Base-by-base conservation (phyloP, 139 green algal species). In the Zygnema circumcarinatum region DNA sequence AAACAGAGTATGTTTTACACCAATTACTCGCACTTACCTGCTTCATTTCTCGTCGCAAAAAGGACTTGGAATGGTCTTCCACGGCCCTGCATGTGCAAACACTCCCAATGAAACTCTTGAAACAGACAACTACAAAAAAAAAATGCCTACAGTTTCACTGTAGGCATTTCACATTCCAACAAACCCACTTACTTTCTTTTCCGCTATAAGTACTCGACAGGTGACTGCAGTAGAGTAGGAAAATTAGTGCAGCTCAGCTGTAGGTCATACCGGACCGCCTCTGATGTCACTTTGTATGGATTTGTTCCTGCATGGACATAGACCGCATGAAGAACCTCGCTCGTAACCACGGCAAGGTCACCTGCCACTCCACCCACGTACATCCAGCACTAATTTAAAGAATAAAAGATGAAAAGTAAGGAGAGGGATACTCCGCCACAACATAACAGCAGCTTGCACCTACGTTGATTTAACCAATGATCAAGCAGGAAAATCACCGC, bases 221-320 rank as follows among this genome's bases (percentile, higher is more conserved):
- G n/a, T n/a, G n/a, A n/a, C n/a, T n/a, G n/a, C n/a, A n/a, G n/a
- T n/a, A n/a, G n/a, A n/a, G n/a, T n/a, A n/a, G n/a, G n/a, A n/a
- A n/a, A n/a, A n/a, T n/a, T n/a, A n/a, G n/a, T n/a, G n/a, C n/a
- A n/a, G n/a, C n/a, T n/a, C n/a, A n/a, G n/a, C n/a, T n/a, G n/a
- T n/a, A n/a, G n/a, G n/a, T n/a, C n/a, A n/a, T n/a, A n/a, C 84
- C 39, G 75, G 47, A 89, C 76, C 76, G 84, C 84, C 0, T 89
- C 84, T 21, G n/a, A n/a, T 32, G 85, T 88, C 0, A 89, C 81
- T 1, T 81, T 33, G 84, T 81, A 89, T 29, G 84, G 84, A 75
- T 89, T 78, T 29, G 16, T 80, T 21, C 84, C 84, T 47, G 79
- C 31, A 67, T 84, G 52, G 32, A 89, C 81, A 88, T 87, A 89